These are phyloP conservation scores for Silene vulgaris DNA, from an alignment of 179 eudicot genomes.

Conservation along the genomic window DNA sequence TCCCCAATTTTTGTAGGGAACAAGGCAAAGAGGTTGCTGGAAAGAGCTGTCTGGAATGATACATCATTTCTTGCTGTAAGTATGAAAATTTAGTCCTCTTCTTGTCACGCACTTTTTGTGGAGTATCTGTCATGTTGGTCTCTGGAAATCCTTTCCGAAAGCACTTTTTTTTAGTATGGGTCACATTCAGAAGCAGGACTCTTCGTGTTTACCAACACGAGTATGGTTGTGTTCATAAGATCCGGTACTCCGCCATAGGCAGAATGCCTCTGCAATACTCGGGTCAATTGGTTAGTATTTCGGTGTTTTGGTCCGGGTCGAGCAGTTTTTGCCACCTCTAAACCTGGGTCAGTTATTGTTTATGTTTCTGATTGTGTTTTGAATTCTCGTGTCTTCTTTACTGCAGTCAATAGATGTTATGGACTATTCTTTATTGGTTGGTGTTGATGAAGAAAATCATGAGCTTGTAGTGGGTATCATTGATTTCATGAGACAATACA, in stretches of 20 bases:
- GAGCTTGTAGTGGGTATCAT: slow-evolving; percentile 85
- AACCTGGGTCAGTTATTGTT: not conserved
- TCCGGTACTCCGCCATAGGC: not conserved
- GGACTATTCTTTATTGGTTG: slow-evolving; percentile 86
- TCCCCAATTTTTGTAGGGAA: slow-evolving; percentile 87
- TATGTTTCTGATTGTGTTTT: not conserved
- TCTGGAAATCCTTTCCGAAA: too few species aligned
- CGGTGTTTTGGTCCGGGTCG: not conserved
- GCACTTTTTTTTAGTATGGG: too few species aligned
- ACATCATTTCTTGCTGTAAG: slow-evolving; percentile 90
- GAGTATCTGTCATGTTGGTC: too few species aligned
- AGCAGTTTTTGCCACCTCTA: too few species aligned
- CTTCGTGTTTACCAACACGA: too few species aligned
- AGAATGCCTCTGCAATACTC: not conserved
- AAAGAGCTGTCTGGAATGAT: slow-evolving; percentile 93
- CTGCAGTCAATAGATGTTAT: slow-evolving; percentile 77
- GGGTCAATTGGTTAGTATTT: not conserved
- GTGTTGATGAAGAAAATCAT: slow-evolving; percentile 72
- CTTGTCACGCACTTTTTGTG: not conserved
- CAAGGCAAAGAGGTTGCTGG: slow-evolving; percentile 69
- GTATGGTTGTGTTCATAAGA: too few species aligned
- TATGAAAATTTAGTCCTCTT: slow-evolving; percentile 6
- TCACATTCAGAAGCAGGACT: too few species aligned
- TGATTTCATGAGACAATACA: slow-evolving; percentile 92
- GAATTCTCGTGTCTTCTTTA: not conserved